These are phyloP conservation scores for Ceratobasidium sp. DNA, from an alignment of 1,284 basidiomycete genomes.

Conservation along the genomic window DNA sequence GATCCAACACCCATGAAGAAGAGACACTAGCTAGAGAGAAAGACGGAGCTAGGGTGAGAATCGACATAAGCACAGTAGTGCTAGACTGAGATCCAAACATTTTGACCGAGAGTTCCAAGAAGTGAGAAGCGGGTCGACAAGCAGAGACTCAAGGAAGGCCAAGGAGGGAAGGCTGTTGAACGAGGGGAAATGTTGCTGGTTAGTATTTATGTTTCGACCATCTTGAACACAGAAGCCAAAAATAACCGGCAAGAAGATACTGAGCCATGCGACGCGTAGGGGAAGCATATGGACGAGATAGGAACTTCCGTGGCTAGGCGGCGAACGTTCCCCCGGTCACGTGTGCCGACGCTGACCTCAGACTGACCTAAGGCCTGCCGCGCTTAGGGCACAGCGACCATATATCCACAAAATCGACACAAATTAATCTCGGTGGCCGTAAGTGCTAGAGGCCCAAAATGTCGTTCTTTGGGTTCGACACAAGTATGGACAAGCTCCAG, in stretches of 20 bases:
- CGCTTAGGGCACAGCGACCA: conserved; percentile 11
- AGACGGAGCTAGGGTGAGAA: conserved; percentile 19
- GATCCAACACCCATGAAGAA: conserved; percentile 39
- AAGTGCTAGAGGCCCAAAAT: conserved; percentile 54
- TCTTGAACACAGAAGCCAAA: conserved; percentile 1
- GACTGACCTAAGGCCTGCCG: no score
- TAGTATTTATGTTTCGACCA: conserved; percentile 14
- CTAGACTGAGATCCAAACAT: conserved; percentile 17
- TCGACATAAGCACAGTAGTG: not conserved
- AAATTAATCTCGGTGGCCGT: not conserved
- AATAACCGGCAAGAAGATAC: not conserved
- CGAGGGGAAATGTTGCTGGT: not conserved
- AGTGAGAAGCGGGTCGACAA: no score
- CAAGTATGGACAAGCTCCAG: conserved; percentile 67
- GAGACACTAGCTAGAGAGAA: conserved; percentile 14
- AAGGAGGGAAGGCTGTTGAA: not conserved
- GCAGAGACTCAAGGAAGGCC: no score
- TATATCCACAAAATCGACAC: conserved; percentile 24
- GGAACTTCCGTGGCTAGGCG: not conserved
- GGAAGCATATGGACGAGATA: conserved; percentile 10
- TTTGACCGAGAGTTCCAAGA: conserved; percentile 10
- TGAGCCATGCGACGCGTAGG: conserved; percentile 7
- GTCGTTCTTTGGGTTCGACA: conserved; percentile 84
- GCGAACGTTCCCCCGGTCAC: not conserved
- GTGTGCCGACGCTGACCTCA: not conserved